Evolutionary conservation across 805 yeast genomes (phyloP).

Genomic region (Kuraishia hungarica): DNA sequence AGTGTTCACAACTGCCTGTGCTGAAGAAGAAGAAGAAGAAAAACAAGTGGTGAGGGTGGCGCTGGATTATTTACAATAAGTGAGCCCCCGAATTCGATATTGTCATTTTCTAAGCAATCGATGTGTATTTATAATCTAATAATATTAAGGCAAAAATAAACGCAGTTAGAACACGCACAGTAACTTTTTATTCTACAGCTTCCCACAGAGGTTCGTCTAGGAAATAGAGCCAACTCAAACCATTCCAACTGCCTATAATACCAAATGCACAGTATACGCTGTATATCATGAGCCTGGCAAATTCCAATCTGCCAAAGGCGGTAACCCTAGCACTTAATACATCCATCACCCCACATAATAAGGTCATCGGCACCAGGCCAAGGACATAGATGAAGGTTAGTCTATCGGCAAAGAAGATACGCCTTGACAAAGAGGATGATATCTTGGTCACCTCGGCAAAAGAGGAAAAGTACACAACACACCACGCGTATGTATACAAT

Average conservation of each 20-base stretch:
- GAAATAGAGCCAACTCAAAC: slow-evolving; percentile 82
- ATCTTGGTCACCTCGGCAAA: slow-evolving; percentile 57
- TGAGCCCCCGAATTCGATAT: too few species aligned
- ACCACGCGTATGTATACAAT: slow-evolving; percentile 77
- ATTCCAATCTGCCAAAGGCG: slow-evolving; percentile 54
- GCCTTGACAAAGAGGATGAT: slow-evolving; percentile 27
- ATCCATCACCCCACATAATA: slow-evolving; percentile 34
- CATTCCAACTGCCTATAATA: slow-evolving; percentile 78
- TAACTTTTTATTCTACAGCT: background rate
- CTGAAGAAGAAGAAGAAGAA: slow-evolving; percentile 11
- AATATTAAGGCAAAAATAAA: too few species aligned
- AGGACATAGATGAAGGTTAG: slow-evolving; percentile 57
- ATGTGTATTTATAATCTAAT: too few species aligned
- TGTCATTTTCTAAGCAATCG: too few species aligned
- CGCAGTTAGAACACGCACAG: too few species aligned
- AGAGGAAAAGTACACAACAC: slow-evolving; percentile 64
- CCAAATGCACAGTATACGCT: slow-evolving; percentile 87
- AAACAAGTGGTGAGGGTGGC: slow-evolving; percentile 4
- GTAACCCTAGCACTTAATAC: slow-evolving; percentile 46
- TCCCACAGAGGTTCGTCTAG: slow-evolving; percentile 45
- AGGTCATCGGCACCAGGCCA: slow-evolving; percentile 59
- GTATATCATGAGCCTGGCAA: slow-evolving; percentile 69
- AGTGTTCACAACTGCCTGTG: slow-evolving; percentile 34
- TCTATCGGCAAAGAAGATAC: slow-evolving; percentile 64
- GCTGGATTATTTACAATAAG: background rate